These are phyloP conservation scores for Massariosphaeria phaeospora DNA, from an alignment of 495 filamentous ascomycete species.

Conservation along the genomic window DNA sequence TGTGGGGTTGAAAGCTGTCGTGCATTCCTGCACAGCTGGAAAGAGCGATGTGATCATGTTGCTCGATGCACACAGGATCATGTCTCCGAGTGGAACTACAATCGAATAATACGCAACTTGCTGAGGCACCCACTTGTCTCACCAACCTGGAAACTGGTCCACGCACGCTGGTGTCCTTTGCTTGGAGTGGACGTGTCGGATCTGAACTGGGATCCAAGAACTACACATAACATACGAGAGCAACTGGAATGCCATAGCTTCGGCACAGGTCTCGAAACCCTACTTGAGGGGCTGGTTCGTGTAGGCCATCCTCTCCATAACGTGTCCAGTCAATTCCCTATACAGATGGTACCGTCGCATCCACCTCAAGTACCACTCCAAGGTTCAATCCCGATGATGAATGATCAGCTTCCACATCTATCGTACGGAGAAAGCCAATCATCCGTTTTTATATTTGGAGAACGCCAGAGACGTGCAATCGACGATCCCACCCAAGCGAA, in stretches of 20 bases:
- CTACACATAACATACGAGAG: neutral
- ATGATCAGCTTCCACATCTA: too few species aligned
- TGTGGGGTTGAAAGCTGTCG: constrained; percentile 9
- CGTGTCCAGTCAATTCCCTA: neutral
- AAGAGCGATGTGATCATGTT: constrained; percentile 2
- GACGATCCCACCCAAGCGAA: neutral
- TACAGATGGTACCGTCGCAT: neutral
- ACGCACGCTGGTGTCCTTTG: neutral
- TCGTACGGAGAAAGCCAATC: too few species aligned
- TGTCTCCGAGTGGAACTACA: neutral
- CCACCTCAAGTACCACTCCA: too few species aligned
- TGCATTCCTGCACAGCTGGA: neutral
- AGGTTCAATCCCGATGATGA: too few species aligned
- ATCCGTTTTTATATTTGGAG: neutral
- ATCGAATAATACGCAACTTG: constrained; percentile 1
- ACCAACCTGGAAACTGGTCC: neutral
- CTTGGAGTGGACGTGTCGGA: neutral
- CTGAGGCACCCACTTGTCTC: neutral
- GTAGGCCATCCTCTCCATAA: neutral
- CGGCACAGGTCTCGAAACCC: neutral
- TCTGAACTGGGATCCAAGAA: constrained; percentile 6
- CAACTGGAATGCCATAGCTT: constrained; percentile 5
- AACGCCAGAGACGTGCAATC: neutral
- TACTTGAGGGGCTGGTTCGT: neutral
- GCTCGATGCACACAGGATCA: neutral